phyloP scores from a whole-genome alignment of 2,329 filamentous ascomycete species.

The Botrytis pseudocinerea region DNA sequence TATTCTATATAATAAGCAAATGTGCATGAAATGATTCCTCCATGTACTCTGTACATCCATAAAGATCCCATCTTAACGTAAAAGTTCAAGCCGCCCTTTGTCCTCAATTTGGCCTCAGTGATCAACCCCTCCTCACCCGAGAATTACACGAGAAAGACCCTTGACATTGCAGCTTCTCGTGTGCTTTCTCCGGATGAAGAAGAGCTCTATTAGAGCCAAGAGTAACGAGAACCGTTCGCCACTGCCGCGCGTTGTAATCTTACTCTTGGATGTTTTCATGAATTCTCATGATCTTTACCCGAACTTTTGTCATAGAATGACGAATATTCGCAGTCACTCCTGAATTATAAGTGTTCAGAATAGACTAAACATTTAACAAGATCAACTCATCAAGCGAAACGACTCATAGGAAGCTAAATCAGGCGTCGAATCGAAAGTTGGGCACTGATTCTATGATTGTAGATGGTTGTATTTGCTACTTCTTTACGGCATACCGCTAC shows the following conservation, averaged over 20 bases:
- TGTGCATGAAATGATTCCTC: background rate
- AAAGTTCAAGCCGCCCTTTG: background rate
- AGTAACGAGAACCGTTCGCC: background rate
- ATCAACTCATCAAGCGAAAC: background rate
- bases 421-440: too few relatives aligned
- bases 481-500: background rate
- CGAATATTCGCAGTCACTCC: background rate
- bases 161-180: background rate
- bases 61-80: background rate
- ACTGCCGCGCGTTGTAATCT: background rate
- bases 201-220: background rate
- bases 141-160: background rate
- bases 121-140: fast-evolving
- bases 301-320: background rate
- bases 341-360: background rate
- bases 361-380: background rate
- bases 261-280: background rate
- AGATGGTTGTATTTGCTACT: background rate
- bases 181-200: background rate
- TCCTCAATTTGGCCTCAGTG: background rate
- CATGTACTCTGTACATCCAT: fast-evolving
- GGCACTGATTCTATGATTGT: background rate
- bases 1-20: background rate
- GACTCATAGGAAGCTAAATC: background rate
- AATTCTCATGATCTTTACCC: background rate